Evolutionary conservation across 306 rosid genomes (phyloP), one percentile per base, ranked within the genome.

Genomic region (Ormosia semicastrata): DNA sequence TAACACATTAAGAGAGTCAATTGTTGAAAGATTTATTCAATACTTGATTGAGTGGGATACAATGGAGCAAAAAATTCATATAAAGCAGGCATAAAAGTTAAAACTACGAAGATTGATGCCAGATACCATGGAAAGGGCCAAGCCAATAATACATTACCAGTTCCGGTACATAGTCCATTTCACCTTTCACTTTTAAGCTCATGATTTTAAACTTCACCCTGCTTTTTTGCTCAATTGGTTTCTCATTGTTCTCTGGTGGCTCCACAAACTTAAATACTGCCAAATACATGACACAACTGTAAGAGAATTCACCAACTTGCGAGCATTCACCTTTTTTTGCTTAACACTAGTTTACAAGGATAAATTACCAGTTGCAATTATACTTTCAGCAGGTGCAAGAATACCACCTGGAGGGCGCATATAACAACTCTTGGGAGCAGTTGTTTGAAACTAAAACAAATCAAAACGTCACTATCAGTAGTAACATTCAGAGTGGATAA

Each of bases 321-420:
- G 59, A 75, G 54, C 34, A 69, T 52, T 68, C 24, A 56, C 29
- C 37, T 56, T 59, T 50, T 39, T 67, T 57, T 64, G 34, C 44
- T 69, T 8, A 64, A 84, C 39, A 76, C 50, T 49, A 77, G 62
- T 18, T 47, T 63, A 78, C 68, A 86, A 84, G 34, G 73, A 39
- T 65, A 54, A 66, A 59, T 82, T 89, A 94, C 98, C 98, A 8
- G 93, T 90, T 40, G 98, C 97, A 53, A 90, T 86, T 70, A 90
- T 71, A 82, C 92, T 88, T 87, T 92, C 98, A 87, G 90, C 92
- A 18, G 97, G 97, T 68, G 91, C 91, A 82, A 94, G 95, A 67
- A 94, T 88, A 33, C 94, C 97, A 24, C 98, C 94, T 0, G 98
- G 95, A 82, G 97, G 98, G 64, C 97, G 97, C 98, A 94, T 94